Evolutionary conservation across 805 yeast species (phyloP).

Genomic region (Saccharomycopsis javanensis): DNA sequence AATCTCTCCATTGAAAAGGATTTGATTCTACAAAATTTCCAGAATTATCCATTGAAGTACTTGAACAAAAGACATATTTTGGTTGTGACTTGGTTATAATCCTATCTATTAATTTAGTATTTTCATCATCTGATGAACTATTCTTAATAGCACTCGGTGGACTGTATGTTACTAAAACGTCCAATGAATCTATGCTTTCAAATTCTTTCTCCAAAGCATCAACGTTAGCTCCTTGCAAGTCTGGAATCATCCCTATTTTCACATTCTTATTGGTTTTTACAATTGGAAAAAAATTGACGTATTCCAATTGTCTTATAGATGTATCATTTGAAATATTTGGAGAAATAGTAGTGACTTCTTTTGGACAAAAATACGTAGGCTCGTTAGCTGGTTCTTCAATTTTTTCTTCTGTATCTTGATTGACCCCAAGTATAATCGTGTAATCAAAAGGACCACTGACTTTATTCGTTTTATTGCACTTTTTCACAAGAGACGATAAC

Average conservation of each 20-base stretch:
- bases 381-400: background rate
- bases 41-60: background rate
- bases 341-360: background rate
- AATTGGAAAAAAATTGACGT: background rate
- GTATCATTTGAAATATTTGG: background rate
- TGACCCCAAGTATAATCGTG: constrained; percentile 7
- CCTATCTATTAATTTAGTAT: constrained; percentile 37
- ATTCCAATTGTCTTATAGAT: background rate
- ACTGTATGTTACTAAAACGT: constrained; percentile 46
- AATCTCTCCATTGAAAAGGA: constrained; percentile 48
- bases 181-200: constrained; percentile 25
- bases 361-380: constrained; percentile 3
- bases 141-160: constrained; percentile 51
- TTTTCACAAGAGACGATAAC: constrained; percentile 11
- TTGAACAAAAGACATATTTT: constrained; percentile 21
- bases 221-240: background rate
- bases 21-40: constrained; percentile 33
- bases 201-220: background rate
- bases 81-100: constrained; percentile 42
- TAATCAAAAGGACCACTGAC: constrained; percentile 12
- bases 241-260: background rate
- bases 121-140: constrained; percentile 28
- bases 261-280: background rate
- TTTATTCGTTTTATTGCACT: constrained; percentile 8
- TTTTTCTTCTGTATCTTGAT: background rate